phyloP scores from a whole-genome alignment of 2,329 filamentous ascomycete genomes.

The Xylaria sp. region DNA sequence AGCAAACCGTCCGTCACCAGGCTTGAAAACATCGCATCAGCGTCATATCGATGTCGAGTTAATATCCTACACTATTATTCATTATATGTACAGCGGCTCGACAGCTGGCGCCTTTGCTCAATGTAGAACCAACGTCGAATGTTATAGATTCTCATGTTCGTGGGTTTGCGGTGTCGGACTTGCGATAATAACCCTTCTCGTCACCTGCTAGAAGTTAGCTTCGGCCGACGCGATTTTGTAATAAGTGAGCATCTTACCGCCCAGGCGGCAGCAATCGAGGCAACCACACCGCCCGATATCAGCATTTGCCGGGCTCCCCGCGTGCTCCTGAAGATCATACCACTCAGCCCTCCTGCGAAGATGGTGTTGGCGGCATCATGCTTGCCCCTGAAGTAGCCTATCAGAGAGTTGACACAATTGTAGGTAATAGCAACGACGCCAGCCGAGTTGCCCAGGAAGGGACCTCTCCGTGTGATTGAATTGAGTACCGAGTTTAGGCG shows the following conservation, averaged over 20 bases:
- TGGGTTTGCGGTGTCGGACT: constrained; percentile 31
- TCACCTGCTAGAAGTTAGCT: constrained; percentile 46
- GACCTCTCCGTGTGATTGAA: constrained; percentile 89
- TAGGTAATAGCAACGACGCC: constrained; percentile 96
- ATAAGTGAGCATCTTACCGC: constrained; percentile 66
- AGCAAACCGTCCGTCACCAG: constrained; percentile 37
- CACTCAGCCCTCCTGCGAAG: constrained; percentile 83
- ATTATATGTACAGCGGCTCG: constrained; percentile 31
- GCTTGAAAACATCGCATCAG: constrained; percentile 40
- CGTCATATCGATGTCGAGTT: constrained; percentile 37
- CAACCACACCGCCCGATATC: constrained; percentile 92
- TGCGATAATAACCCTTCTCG: constrained; percentile 43
- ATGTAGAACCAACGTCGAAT: background rate
- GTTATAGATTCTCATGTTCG: constrained; percentile 41
- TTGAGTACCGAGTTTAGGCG: constrained; percentile 95
- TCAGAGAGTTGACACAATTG: constrained; percentile 88
- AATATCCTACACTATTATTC: constrained; percentile 48
- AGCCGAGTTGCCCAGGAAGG: constrained; percentile 95
- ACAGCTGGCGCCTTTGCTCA: constrained; percentile 8
- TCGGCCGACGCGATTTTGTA: constrained; percentile 47
- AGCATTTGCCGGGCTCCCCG: constrained; percentile 90
- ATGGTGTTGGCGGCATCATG: constrained; percentile 93
- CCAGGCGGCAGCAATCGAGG: constrained; percentile 85
- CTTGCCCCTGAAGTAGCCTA: constrained; percentile 82
- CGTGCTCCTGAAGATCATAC: constrained; percentile 97